phyloP scores from a whole-genome alignment of 495 filamentous ascomycete genomes.

The Trypethelium eluteriae region DNA sequence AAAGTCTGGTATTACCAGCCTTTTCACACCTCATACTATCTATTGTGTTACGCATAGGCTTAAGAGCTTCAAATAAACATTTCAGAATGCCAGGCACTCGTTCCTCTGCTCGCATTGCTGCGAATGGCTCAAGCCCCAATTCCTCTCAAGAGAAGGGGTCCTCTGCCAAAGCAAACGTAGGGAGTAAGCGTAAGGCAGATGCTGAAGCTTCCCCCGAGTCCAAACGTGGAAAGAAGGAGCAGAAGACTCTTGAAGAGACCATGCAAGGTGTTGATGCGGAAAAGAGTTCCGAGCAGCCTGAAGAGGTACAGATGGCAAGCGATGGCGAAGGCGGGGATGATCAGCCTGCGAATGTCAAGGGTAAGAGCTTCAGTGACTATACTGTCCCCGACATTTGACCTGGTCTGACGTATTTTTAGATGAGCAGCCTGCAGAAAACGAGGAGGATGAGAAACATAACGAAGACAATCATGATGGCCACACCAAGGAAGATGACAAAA shows the following conservation, averaged over 20 bases:
- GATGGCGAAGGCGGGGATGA: slow-evolving; percentile 19
- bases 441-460: neutral
- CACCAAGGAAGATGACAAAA: slow-evolving; percentile 14
- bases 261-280: slow-evolving; percentile 19
- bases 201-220: slow-evolving; percentile 16
- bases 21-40: too few species aligned
- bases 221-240: slow-evolving; percentile 33
- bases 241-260: slow-evolving; percentile 37
- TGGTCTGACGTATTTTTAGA: neutral
- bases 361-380: neutral
- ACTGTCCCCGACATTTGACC: neutral
- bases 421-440: neutral
- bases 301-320: neutral
- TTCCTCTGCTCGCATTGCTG: slow-evolving; percentile 24
- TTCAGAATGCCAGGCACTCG: slow-evolving; percentile 29
- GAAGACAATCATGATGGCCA: slow-evolving; percentile 8
- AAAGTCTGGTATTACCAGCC: too few species aligned
- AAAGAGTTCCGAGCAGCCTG: neutral
- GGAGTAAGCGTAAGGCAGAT: slow-evolving; percentile 36
- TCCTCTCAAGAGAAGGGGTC: slow-evolving; percentile 12
- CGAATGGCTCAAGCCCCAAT: slow-evolving; percentile 21
- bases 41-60: too few species aligned
- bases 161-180: slow-evolving; percentile 18
- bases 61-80: neutral
- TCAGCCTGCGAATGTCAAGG: slow-evolving; percentile 18